Percentiles rank a stretch among this genome's conserved stretches.
Evolutionary conservation across 345 rosid genomes (phyloP).

Genomic region (Lenwebbia sp.): DNA sequence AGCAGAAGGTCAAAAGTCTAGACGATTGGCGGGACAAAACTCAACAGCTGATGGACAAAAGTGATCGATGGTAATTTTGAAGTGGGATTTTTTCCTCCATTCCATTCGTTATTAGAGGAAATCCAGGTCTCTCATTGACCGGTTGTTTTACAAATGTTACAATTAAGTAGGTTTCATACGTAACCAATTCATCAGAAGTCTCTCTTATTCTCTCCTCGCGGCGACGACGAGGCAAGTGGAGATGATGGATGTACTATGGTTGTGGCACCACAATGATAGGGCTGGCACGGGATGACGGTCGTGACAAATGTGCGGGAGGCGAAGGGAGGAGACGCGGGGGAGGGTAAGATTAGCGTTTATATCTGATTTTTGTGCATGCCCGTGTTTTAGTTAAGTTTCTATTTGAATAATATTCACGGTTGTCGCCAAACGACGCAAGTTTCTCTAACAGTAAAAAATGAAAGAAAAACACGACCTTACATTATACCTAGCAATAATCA

Average conservation of each 20-base stretch:
- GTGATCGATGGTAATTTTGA: neutral
- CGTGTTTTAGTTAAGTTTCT: no score
- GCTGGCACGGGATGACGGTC: rapidly evolving
- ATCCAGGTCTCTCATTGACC: neutral
- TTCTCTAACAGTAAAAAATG: no score
- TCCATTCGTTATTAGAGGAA: neutral
- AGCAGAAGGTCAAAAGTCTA: neutral
- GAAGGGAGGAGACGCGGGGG: no score
- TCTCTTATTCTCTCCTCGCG: no score
- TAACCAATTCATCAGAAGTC: neutral
- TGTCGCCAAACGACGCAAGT: no score
- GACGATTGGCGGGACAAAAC: neutral
- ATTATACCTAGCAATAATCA: neutral
- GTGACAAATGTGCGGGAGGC: neutral
- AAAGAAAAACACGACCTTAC: rapidly evolving
- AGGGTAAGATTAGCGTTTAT: no score
- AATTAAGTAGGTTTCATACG: neutral
- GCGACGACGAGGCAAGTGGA: no score
- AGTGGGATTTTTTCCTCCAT: neutral
- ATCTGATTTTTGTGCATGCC: no score
- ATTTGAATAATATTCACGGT: no score
- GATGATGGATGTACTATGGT: neutral
- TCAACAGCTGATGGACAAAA: neutral
- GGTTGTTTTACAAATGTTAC: neutral
- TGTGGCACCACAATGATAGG: rapidly evolving